These are phyloP conservation scores for Fusarium kyushuense DNA, from an alignment of 2,329 filamentous ascomycete species.

Conservation along the genomic window DNA sequence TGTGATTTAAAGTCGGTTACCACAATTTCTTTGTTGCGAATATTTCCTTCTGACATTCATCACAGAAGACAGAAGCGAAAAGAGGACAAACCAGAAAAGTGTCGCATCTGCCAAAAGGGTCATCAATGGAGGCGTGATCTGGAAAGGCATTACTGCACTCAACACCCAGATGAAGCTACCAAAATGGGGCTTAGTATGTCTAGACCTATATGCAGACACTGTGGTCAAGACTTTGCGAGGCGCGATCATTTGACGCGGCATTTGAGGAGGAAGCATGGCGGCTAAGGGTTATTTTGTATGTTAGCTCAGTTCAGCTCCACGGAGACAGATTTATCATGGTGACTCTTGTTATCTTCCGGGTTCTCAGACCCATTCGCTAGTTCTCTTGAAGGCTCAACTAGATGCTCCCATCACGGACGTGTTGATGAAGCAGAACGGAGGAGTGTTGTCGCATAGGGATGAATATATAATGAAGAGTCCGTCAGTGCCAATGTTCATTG, in stretches of 20 bases:
- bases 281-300: background rate
- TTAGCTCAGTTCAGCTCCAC: background rate
- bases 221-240: slow-evolving; percentile 10
- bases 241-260: slow-evolving; percentile 22
- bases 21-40: background rate
- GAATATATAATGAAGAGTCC: background rate
- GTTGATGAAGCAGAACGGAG: background rate
- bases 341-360: background rate
- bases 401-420: background rate
- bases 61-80: slow-evolving; percentile 15
- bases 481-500: background rate
- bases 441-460: background rate
- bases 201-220: background rate
- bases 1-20: slow-evolving; percentile 24
- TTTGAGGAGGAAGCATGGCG: slow-evolving; percentile 15
- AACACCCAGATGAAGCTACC: slow-evolving; percentile 1
- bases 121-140: slow-evolving; percentile 11
- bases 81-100: slow-evolving; percentile 14
- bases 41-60: background rate
- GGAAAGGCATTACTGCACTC: slow-evolving; percentile 9
- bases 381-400: too few relatives aligned
- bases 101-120: slow-evolving; percentile 14
- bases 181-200: slow-evolving; percentile 1
- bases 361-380: background rate
- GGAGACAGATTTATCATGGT: background rate